phyloP scores from a whole-genome alignment of 108 stramenopile species.

The Mayamaea pseudoterrestris region DNA sequence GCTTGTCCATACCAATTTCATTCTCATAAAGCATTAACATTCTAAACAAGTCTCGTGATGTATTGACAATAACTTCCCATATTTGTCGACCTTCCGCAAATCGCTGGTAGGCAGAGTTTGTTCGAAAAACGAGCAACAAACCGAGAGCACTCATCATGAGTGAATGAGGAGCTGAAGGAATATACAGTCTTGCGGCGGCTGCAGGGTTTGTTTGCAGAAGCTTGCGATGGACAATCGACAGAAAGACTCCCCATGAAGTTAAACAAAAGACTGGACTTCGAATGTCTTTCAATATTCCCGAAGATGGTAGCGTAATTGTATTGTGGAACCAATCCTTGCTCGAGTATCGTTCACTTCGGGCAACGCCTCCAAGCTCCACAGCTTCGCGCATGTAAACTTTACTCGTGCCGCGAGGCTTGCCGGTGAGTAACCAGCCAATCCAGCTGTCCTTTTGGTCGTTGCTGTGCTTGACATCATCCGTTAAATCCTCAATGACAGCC shows the following conservation, averaged over 20 bases:
- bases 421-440: constrained; percentile 29
- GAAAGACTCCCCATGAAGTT: constrained; percentile 46
- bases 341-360: constrained; percentile 37
- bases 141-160: constrained; percentile 62
- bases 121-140: constrained; percentile 61
- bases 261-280: constrained; percentile 47
- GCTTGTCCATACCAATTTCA: constrained; percentile 56
- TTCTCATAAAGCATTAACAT: constrained; percentile 71
- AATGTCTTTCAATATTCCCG: constrained; percentile 69
- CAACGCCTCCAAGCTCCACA: constrained; percentile 35
- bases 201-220: constrained; percentile 14
- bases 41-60: constrained; percentile 67
- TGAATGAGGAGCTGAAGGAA: constrained; percentile 57
- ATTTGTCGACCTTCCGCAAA: constrained; percentile 87
- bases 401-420: constrained; percentile 13
- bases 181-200: constrained; percentile 25
- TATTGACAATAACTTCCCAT: constrained; percentile 61
- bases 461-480: background rate
- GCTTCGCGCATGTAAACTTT: constrained; percentile 37
- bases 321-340: constrained; percentile 81
- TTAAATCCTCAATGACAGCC: background rate
- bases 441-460: constrained; percentile 7
- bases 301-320: constrained; percentile 68
- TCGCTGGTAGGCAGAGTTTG: constrained; percentile 60
- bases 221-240: constrained; percentile 39